Conservation (phyloP, 495 filamentous ascomycete genomes). For the Tetracladium setigerum region DNA sequence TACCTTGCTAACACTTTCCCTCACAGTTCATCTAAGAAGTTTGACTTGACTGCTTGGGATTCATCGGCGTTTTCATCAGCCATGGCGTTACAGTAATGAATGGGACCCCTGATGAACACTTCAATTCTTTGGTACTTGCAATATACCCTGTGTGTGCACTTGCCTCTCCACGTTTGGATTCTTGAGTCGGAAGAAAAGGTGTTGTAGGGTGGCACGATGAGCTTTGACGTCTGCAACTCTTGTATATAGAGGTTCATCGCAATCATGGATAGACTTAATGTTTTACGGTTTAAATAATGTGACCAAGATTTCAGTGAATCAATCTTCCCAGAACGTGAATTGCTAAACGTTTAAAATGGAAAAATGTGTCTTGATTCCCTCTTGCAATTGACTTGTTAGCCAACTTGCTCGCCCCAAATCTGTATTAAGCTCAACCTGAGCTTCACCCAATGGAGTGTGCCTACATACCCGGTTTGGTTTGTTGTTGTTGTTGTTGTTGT, state of each 20-base stretch:
- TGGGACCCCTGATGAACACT: slow-evolving; percentile 6
- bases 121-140: slow-evolving; percentile 16
- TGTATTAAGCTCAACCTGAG: no score
- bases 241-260: slow-evolving; percentile 4
- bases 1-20: slow-evolving; percentile 1
- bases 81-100: slow-evolving; percentile 10
- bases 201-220: slow-evolving; percentile 13
- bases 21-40: slow-evolving; percentile 18
- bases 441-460: no score
- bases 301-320: no score
- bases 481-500: no score
- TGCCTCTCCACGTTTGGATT: slow-evolving; percentile 10
- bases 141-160: slow-evolving; percentile 16
- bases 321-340: no score
- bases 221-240: slow-evolving; percentile 18
- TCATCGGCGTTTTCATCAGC: slow-evolving; percentile 8
- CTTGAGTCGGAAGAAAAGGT: slow-evolving; percentile 3
- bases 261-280: neutral
- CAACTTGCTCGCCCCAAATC: no score
- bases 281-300: no score
- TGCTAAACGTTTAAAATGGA: no score
- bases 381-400: no score
- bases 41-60: slow-evolving; percentile 8
- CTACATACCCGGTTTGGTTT: no score
- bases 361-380: no score